Base-by-base conservation (phyloP, 192 early-diverging fungal genomes). In the Umbelopsis vinacea region DNA sequence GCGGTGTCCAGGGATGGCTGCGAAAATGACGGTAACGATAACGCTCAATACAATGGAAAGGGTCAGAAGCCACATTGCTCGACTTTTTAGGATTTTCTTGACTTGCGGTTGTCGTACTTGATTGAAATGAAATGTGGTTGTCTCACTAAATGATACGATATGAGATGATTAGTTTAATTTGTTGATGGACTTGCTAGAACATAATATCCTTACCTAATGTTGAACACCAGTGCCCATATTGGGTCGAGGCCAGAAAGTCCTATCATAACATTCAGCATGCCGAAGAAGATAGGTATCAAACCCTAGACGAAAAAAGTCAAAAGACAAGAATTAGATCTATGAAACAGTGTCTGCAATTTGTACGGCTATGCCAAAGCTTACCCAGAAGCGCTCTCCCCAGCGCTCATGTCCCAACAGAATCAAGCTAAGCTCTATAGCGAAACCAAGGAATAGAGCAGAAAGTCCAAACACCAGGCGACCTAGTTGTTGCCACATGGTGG, bases 371-470 rank as follows among this genome's bases (percentile, higher is more conserved):
- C 1, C 35, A 22, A 3, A 47, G 2, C 76, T 78, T 82, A 88
- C 84, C 87, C 87, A 87, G n/a, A 80, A 79, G 22, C 88, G 77
- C 29, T 77, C 40, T 23, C 75, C 71, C 67, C 81, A 79, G 35
- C 76, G 82, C 45, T 73, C 69, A 24, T 76, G 69, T 54, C 82
- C 81, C 70, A 88, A 72, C 67, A 90, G 85, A 50, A 90, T 88
- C 26, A 90, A 71, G 55, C 79, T 75, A 37, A 90, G 50, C 21
- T 72, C 80, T 8, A 83, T 70, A 3, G 84, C 68, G 40, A 90
- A 85, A 10, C 87, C 89, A 37, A 83, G 37, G 43, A 90, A 77
- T 38, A 90, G 71, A 5, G 75, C 79, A 7, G 83, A 68, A 3
- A 88, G 67, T 1, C 89, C 89, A 19, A 87, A 5, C 2, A 80